A percentile compares a stretch with the other conserved stretches of the same genome.
Evolutionary conservation across 257 asterid genomes (phyloP).

Genomic region (Mentha longifolia): DNA sequence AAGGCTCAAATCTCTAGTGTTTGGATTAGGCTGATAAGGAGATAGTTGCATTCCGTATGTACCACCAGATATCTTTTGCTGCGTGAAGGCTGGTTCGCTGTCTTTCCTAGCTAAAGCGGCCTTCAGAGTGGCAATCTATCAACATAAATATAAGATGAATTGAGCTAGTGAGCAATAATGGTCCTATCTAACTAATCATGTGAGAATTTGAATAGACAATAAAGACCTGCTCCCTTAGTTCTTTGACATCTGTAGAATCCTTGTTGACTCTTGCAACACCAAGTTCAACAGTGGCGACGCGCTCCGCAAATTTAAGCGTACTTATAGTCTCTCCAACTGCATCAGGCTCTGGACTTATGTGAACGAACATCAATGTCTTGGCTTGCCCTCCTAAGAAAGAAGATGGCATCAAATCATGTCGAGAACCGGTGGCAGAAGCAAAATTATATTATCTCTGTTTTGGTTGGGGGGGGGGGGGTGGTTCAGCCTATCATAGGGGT

Average conservation of each 20-base stretch:
- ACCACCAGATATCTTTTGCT: slow-evolving; percentile 39
- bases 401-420: slow-evolving; percentile 26
- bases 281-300: slow-evolving; percentile 93
- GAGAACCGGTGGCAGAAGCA: too few species aligned
- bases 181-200: background rate
- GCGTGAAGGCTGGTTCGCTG: slow-evolving; percentile 38
- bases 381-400: slow-evolving; percentile 81
- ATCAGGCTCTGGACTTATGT: slow-evolving; percentile 92
- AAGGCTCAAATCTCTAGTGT: slow-evolving; percentile 40
- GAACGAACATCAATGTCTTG: slow-evolving; percentile 93
- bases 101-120: slow-evolving; percentile 76
- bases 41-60: slow-evolving; percentile 43
- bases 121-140: slow-evolving; percentile 65
- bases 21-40: slow-evolving; percentile 47
- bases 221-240: slow-evolving; percentile 87
- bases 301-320: slow-evolving; percentile 97
- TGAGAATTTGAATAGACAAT: background rate
- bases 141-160: slow-evolving; percentile 1
- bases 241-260: slow-evolving; percentile 85
- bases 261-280: slow-evolving; percentile 93
- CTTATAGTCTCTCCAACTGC: slow-evolving; percentile 92
- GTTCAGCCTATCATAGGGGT: too few species aligned
- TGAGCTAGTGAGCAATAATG: slow-evolving; percentile 30
- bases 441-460: too few species aligned
- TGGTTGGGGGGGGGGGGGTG: background rate